Base-by-base conservation (phyloP, 1,284 basidiomycete genomes). In the Cutaneotrichosporon sp. region DNA sequence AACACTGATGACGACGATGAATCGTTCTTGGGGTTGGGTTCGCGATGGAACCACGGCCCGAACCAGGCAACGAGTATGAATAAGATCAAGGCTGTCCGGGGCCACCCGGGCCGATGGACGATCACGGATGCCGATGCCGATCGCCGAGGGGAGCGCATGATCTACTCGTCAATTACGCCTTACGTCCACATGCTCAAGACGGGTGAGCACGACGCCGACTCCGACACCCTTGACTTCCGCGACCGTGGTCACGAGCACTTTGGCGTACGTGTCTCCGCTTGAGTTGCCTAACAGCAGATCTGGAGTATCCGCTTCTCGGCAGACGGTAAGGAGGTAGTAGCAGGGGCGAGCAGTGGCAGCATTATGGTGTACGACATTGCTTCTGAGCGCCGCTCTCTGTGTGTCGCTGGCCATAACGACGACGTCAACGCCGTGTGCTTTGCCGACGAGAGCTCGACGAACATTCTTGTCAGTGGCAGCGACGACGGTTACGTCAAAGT, bases 361-460 rank as follows among this genome's bases (percentile, higher is more conserved):
- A 73, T 77, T 38, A 58, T 71, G 89, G 90, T 96, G 1, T 97
- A 96, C 69, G 94, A 98, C 73, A 81, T 98, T 44, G 76, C 90
- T 57, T 83, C 87, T 3, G 80, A 90, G 59, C 79, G 80, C 54
- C 81, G 89, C 44, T 85, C 87, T 0, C 84, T 97, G 17, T 87
- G 84, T 60, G 91, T 98, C 16, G 65, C 76, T 14, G 94, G 90
- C 0, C 94, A 98, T 68, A 70, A 76, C 0, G 86, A 91, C 65
- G 96, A 98, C 70, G 88, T 97, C 37, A 98, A 98, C 64, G 93
- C 89, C 42, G 94, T 93, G 58, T 91, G 89, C 63, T 97, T 92
- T 84, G 92, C 93, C 3, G 92, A 97, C 68, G 84, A 86, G 26
- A 82, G 84, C 0, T 91, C 88, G 16, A 90, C 91, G 19, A 97